Evolutionary conservation across 371 early-diverging fungal species (phyloP), one percentile per base, ranked within the genome.

Genomic region (Astathelohania contejeani): DNA sequence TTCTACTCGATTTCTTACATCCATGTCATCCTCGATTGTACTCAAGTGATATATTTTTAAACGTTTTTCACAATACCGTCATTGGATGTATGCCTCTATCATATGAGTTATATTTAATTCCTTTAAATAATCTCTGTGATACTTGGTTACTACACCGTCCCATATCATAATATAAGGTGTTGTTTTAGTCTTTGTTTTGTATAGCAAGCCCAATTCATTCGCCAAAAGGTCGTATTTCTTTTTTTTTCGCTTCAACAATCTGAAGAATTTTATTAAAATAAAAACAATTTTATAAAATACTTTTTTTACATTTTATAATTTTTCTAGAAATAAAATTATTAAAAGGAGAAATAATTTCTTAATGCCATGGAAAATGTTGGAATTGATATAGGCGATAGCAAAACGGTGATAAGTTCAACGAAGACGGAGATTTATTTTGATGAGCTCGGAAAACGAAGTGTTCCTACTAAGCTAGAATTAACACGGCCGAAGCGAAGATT

Each of bases 381-480:
- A 24, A 66, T 70, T 32, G 70, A 70, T 38, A 50, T 70, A 38
- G 70, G 70, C 24, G 39, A 44, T 20, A 53, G 48, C 32, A 66
- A 65, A 46, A 70, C 70, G 9, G 48, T 58, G 4, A 46, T 70
- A n/a, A 49, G 49, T 4, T 35, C 49, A 3, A 49, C 58, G 16
- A 55, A 14, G 58, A 54, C 7, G 60, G 58, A 38, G 67, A 63
- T 18, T 55, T 39, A 18, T 27, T 47, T 20, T 10, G 67, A 70
- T 35, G 64, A 70, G 46, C 40, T 57, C 6, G 55, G 48, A 14
- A 70, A 63, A 35, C 27, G 58, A 22, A 28, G 45, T 0, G 54
- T 70, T 28, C 32, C 22, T 10, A 66, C 70, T 4, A 40, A 54
- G 0, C 23, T 70, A 38, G 58, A 64, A 35, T 45, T 66, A 16